These are phyloP conservation scores for Diaporthe batatas DNA, from an alignment of 2,329 filamentous ascomycete species.

Conservation along the genomic window DNA sequence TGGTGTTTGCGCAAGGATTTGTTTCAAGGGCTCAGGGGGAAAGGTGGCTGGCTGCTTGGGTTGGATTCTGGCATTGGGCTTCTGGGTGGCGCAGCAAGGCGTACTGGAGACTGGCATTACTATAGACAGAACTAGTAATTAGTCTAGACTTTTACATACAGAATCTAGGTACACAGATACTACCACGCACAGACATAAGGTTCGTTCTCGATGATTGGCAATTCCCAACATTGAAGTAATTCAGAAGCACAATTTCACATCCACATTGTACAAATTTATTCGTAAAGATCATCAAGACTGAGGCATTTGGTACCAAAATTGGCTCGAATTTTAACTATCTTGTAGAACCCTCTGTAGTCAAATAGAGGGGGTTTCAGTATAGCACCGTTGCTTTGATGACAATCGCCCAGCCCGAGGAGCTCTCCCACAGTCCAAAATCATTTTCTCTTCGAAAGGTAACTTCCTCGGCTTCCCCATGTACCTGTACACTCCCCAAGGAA, in stretches of 20 bases:
- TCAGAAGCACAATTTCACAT: background rate
- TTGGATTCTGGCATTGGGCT: background rate
- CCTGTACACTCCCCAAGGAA: conserved; percentile 52
- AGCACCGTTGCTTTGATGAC: conserved; percentile 55
- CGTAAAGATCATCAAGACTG: background rate
- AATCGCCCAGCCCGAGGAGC: conserved; percentile 63
- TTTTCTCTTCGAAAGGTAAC: conserved; percentile 66
- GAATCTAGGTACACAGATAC: background rate
- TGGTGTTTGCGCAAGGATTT: conserved; percentile 55
- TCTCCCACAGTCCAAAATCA: conserved; percentile 66
- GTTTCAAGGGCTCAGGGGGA: background rate
- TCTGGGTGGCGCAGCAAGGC: conserved; percentile 4
- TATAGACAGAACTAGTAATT: background rate
- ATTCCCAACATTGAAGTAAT: too few species aligned
- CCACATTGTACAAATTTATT: background rate
- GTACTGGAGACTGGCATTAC: background rate
- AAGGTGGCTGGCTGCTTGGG: background rate
- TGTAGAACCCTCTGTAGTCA: background rate
- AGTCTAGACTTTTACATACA: too few species aligned
- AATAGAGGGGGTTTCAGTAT: background rate
- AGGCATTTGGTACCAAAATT: background rate
- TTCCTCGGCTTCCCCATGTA: conserved; percentile 60
- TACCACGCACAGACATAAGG: background rate
- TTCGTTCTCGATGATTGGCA: background rate
- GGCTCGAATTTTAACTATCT: too few species aligned